Base-by-base conservation (phyloP, 2,329 filamentous ascomycete genomes). In the Thyridium curvatum region DNA sequence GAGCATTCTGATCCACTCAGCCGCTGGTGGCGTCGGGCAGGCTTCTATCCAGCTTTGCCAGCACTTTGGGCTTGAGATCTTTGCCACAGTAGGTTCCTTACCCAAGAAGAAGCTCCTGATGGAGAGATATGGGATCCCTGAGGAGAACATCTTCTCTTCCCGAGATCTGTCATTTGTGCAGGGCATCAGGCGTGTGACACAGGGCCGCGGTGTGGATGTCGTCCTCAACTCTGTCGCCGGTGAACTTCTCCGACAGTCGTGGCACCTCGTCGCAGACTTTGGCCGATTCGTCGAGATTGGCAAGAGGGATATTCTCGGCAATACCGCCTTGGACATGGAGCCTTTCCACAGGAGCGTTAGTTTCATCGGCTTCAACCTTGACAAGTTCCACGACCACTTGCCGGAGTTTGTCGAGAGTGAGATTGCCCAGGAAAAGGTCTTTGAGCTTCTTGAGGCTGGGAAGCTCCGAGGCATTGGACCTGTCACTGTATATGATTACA, bases 1-100 rank as follows among this genome's bases (percentile, higher is more conserved):
- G n/a, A n/a, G n/a, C n/a, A n/a, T n/a, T n/a, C 52, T 66, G 3
- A 59, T 65, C 18, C 61, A 65, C 40, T 44, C 48, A 1, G 60
- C 51, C 10, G 49, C 46, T 12, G 60, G 59, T n/a, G 59, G 55
- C n/a, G 52, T 62, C 4, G 62, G 62, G 1, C 44, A 55, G 15
- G 50, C 54, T 2, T 58, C 58, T 2, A 43, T 65, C 1, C 49
- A 56, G 31, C 36, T 64, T 17, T 49, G 48, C 2, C 46, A 48
- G n/a, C 48, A 51, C 43, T 38, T 53, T 1, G 60, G 55, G 3
- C 58, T 60, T 1, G 52, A 62, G 13, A 4, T 41, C 9, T 41
- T 18, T 18, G 31, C 26, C n/a, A 41, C 39, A 4, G 39, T 41
- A 3, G 32, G 39, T 9, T 33, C 18, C 15, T 16, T 17, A 14